Evolutionary conservation across 2,329 filamentous ascomycete species (phyloP).

Genomic region (Tolypocladium cylindrosporum): DNA sequence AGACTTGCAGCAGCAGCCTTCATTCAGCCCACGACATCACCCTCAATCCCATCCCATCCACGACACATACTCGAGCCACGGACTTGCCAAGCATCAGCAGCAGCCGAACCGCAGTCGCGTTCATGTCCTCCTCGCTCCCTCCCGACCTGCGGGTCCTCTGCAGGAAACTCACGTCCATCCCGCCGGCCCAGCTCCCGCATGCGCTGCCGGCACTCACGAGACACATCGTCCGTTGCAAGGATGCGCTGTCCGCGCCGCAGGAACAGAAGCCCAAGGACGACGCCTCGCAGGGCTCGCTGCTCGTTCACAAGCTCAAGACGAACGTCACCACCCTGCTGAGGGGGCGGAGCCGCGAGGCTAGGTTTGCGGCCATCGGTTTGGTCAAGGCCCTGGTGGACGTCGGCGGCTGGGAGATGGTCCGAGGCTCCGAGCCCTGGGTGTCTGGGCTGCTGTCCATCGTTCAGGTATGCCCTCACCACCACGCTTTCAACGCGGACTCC

Average conservation of each 20-base stretch:
- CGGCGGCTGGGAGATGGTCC: constrained; percentile 74
- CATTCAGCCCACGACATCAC: not conserved
- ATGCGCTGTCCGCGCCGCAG: constrained; percentile 52
- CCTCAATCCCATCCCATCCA: not conserved
- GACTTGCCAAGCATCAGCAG: not conserved
- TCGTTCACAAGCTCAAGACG: constrained; percentile 74
- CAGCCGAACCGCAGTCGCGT: not conserved
- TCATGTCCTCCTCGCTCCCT: constrained; percentile 16
- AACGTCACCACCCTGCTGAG: constrained; percentile 68
- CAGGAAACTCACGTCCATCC: constrained; percentile 60
- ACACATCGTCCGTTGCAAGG: constrained; percentile 46
- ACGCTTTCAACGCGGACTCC: not conserved
- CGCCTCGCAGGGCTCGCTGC: constrained; percentile 53
- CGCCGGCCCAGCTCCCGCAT: constrained; percentile 62
- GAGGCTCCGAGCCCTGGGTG: constrained; percentile 66
- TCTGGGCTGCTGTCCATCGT: constrained; percentile 64
- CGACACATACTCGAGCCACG: not conserved
- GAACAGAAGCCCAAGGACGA: constrained; percentile 52
- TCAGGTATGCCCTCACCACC: constrained; percentile 38
- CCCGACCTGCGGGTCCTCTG: constrained; percentile 56
- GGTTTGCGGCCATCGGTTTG: constrained; percentile 68
- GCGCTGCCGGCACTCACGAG: constrained; percentile 60
- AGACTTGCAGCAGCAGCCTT: not conserved
- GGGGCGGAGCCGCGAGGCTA: constrained; percentile 62
- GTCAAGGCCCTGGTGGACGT: constrained; percentile 75